These are phyloP conservation scores for Epichloe hybrida DNA, from an alignment of 2,329 filamentous ascomycete genomes.

Conservation along the genomic window DNA sequence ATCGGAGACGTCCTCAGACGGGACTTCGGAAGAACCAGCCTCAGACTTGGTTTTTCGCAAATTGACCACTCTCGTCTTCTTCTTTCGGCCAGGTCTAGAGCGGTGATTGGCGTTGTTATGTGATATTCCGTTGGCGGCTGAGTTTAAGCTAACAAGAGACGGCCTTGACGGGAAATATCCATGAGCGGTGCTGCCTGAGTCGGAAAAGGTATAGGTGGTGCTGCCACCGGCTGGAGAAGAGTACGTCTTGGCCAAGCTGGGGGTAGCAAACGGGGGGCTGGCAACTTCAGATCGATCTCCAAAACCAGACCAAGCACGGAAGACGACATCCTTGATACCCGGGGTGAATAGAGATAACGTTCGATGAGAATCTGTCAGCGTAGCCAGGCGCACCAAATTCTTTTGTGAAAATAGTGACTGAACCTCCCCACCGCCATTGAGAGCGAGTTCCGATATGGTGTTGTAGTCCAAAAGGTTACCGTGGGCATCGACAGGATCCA, in stretches of 20 bases:
- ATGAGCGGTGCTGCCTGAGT: constrained; percentile 50
- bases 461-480: constrained; percentile 65
- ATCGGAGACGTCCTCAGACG: constrained; percentile 35
- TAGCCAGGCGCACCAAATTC: constrained; percentile 71
- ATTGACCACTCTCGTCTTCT: constrained; percentile 75
- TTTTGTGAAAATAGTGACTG: constrained; percentile 92
- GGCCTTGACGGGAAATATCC: constrained; percentile 54
- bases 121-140: constrained; percentile 47
- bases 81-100: constrained; percentile 53
- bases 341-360: constrained; percentile 88
- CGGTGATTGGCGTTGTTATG: constrained; percentile 49
- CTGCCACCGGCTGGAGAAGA: constrained; percentile 44
- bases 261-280: constrained; percentile 33
- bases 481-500: constrained; percentile 69
- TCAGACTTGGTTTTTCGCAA: constrained; percentile 50
- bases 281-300: constrained; percentile 53
- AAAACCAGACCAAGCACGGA: constrained; percentile 79
- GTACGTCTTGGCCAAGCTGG: constrained; percentile 46
- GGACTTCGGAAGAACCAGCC: constrained; percentile 37
- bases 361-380: constrained; percentile 75
- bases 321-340: constrained; percentile 78
- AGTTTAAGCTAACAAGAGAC: constrained; percentile 48
- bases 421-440: constrained; percentile 68
- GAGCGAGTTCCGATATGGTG: constrained; percentile 60
- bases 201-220: constrained; percentile 62